Evolutionary conservation across 2,329 filamentous ascomycete genomes (phyloP), one percentile per base, ranked within the genome.

Genomic region (Macroventuria anomochaeta): DNA sequence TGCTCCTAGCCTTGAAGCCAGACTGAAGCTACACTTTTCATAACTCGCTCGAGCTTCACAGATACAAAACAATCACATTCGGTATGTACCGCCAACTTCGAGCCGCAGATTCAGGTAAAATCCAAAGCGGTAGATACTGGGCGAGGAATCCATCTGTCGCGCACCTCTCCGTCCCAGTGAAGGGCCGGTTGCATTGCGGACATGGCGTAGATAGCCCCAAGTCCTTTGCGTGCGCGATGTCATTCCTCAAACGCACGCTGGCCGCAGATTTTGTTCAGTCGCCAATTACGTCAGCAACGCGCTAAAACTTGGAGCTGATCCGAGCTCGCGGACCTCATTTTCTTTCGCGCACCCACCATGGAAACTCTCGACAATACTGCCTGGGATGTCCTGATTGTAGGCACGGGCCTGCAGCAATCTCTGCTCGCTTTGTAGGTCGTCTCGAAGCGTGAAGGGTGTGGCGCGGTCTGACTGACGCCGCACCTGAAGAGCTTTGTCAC

Each of bases 401-500:
- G 81, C 61, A 83, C 81, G 13, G 80, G 80, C 44, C 64, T 83
- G 48, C 76, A 79, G 59, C 79, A 82, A 66, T 82, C 80, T 56
- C 73, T 83, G 29, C 77, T 83, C 50, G 80, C 81, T 59, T 72
- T 82, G 81, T 83, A 80, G 57, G 78, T 76, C 52, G 34, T 51
- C 51, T 46, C 5, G 26, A 43, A 26, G 43, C 32, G 5, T 23
- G 21, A 20, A 31, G 28, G 51, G 63, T 61, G 40, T 65, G 64
- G 68, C 75, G 78, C 78, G 79, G 61, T 86, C 86, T 89, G 85
- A 90, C 88, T 90, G 85, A 91, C 87, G 75, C 77, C 88, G 83
- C 76, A 62, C 56, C 72, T 75, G 72, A 83, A 97, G 93, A 83
- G 89, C 93, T 68, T 83, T 97, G 67, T 97, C 93, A 64, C 88